These are phyloP conservation scores for Phtheirospermum japonicum DNA, from an alignment of 257 asterid genomes.

Conservation along the genomic window DNA sequence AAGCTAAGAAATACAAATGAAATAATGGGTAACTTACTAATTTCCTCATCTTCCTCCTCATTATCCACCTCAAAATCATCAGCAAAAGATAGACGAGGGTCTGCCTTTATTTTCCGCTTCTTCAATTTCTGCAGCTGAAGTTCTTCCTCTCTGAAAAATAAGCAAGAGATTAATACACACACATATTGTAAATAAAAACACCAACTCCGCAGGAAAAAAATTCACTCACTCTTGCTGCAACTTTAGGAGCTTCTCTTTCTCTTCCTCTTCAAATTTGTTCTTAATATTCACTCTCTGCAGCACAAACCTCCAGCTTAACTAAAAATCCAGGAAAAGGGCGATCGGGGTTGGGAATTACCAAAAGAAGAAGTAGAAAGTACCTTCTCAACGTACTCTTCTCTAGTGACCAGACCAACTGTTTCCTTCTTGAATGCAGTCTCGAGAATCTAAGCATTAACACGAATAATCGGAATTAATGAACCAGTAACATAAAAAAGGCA, in stretches of 20 bases:
- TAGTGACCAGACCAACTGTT: slow-evolving; percentile 94
- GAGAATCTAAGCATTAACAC: slow-evolving; percentile 50
- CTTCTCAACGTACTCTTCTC: slow-evolving; percentile 98
- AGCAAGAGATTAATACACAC: not conserved
- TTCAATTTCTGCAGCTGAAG: slow-evolving; percentile 88
- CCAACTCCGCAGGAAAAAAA: slow-evolving; percentile 6
- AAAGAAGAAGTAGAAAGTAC: slow-evolving; percentile 27
- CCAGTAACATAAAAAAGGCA: not conserved
- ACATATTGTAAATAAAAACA: not conserved
- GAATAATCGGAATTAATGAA: slow-evolving; percentile 9
- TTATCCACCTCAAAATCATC: slow-evolving; percentile 75
- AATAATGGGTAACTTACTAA: slow-evolving; percentile 39
- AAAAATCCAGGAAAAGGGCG: not conserved
- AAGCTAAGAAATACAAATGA: slow-evolving; percentile 8
- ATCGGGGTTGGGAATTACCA: not conserved
- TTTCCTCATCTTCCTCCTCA: slow-evolving; percentile 74
- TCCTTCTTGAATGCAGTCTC: slow-evolving; percentile 99
- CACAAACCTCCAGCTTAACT: slow-evolving; percentile 6
- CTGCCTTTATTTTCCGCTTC: slow-evolving; percentile 85
- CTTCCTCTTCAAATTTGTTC: slow-evolving; percentile 93
- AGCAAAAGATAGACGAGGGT: slow-evolving; percentile 84
- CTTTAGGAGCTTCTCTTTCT: slow-evolving; percentile 95
- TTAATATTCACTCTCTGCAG: slow-evolving; percentile 86
- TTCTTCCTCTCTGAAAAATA: slow-evolving; percentile 77
- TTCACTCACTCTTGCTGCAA: slow-evolving; percentile 87